Conservation (phyloP, 2,329 filamentous ascomycete genomes). For the Neopestalotiopsis clavispora region DNA sequence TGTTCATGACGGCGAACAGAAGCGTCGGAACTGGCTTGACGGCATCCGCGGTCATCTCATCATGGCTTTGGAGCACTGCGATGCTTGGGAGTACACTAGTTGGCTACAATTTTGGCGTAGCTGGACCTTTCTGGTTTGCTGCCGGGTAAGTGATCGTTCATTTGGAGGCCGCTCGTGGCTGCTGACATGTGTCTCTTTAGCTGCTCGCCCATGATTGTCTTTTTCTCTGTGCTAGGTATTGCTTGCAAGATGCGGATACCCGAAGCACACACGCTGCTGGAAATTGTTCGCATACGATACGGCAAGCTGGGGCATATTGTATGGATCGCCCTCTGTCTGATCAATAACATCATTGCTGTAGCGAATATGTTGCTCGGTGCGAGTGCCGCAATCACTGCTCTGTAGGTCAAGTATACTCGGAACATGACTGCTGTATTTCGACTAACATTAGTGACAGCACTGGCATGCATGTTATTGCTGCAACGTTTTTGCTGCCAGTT, state of each 20-base stretch:
- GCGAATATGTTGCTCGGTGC: conserved; percentile 58
- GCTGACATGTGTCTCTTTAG: conserved; percentile 19
- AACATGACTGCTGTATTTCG: background rate
- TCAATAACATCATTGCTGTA: conserved; percentile 59
- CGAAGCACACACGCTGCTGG: conserved; percentile 57
- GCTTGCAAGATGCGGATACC: conserved; percentile 57
- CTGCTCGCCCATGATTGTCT: conserved; percentile 59
- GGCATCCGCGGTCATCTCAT: conserved; percentile 58
- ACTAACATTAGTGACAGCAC: conserved; percentile 37
- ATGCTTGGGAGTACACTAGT: conserved; percentile 55
- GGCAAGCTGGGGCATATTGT: conserved; percentile 53
- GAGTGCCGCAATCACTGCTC: conserved; percentile 43
- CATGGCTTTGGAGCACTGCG: conserved; percentile 60
- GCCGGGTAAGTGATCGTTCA: conserved; percentile 41
- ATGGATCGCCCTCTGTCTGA: conserved; percentile 55
- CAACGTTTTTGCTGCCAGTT: conserved; percentile 48
- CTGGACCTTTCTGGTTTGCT: conserved; percentile 62
- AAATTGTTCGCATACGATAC: conserved; percentile 58
- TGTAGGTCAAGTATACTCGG: conserved; percentile 30
- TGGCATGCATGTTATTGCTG: conserved; percentile 54
- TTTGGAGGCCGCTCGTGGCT: background rate
- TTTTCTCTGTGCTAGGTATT: conserved; percentile 57
- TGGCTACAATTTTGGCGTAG: conserved; percentile 58
- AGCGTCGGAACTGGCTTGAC: conserved; percentile 55
- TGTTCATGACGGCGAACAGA: conserved; percentile 61